These are phyloP conservation scores for Aspergillus felis DNA, from an alignment of 2,329 filamentous ascomycete genomes.

Conservation along the genomic window DNA sequence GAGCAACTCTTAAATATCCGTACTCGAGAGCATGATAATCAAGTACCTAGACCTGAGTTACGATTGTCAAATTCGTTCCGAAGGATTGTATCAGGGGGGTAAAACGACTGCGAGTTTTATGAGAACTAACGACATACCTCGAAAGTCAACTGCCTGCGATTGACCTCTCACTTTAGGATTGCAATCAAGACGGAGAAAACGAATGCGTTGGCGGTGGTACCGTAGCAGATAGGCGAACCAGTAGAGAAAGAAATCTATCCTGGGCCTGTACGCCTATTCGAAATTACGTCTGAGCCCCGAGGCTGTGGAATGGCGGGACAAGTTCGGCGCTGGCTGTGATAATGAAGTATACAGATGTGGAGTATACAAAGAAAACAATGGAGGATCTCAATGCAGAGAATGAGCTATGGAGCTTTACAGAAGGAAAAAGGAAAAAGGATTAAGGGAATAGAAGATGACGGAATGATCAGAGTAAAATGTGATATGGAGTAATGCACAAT, in stretches of 20 bases:
- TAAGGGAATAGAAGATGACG: background rate
- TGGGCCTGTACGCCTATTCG: background rate
- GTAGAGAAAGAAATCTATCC: background rate
- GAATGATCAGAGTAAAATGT: background rate
- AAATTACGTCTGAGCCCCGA: background rate
- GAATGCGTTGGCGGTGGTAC: background rate
- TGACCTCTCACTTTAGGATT: background rate
- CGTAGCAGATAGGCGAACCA: background rate
- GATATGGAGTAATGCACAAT: background rate
- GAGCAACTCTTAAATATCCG: background rate
- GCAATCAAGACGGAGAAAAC: background rate
- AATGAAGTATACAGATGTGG: background rate
- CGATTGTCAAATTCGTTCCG: background rate
- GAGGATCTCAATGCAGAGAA: background rate
- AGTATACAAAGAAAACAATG: background rate
- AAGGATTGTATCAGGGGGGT: background rate
- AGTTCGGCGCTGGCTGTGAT: background rate
- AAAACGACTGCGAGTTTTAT: background rate
- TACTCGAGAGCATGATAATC: background rate
- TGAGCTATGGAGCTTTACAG: background rate
- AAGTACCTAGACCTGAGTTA: background rate
- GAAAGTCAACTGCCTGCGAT: background rate
- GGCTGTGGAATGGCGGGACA: background rate
- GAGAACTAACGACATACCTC: background rate
- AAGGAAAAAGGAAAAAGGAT: background rate